Percentiles rank a stretch among this genome's conserved stretches.
phyloP scores from a whole-genome alignment of 2,329 filamentous ascomycete genomes.

The Hortaea werneckii region DNA sequence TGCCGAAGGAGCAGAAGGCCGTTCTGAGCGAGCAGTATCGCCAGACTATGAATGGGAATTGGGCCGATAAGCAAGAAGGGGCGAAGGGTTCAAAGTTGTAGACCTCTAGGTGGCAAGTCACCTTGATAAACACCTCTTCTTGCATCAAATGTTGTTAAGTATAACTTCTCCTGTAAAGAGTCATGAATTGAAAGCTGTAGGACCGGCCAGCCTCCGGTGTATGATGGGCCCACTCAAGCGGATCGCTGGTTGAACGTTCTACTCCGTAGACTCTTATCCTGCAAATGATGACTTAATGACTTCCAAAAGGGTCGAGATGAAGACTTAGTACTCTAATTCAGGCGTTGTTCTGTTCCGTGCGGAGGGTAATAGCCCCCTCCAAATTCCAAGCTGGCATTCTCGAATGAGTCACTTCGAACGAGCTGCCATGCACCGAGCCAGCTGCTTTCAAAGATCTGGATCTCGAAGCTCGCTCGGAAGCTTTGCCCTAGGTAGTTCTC shows the following conservation, averaged over 20 bases:
- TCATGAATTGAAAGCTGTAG: too few species aligned
- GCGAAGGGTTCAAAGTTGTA: background rate
- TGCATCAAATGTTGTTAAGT: too few species aligned
- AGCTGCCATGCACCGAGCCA: constrained; percentile 32
- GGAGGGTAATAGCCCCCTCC: constrained; percentile 38
- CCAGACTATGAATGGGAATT: constrained; percentile 13
- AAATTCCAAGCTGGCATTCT: constrained; percentile 39
- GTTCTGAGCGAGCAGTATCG: constrained; percentile 21
- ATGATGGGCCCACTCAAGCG: too few species aligned
- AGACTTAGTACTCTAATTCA: constrained; percentile 14
- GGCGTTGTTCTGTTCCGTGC: constrained; percentile 28
- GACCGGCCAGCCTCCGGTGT: too few species aligned
- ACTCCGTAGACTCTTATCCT: too few species aligned
- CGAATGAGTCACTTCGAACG: constrained; percentile 31
- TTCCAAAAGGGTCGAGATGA: too few species aligned
- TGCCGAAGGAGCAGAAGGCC: constrained; percentile 18
- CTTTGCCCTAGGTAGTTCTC: constrained; percentile 37
- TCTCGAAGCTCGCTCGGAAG: constrained; percentile 35
- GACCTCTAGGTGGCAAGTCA: background rate
- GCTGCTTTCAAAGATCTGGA: constrained; percentile 31
- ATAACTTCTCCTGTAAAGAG: too few species aligned
- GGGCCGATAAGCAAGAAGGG: background rate
- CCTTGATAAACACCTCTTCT: too few species aligned
- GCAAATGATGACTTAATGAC: too few species aligned
- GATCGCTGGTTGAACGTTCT: too few species aligned